Evolutionary conservation across 345 rosid genomes (phyloP).

Genomic region (Populus alba): DNA sequence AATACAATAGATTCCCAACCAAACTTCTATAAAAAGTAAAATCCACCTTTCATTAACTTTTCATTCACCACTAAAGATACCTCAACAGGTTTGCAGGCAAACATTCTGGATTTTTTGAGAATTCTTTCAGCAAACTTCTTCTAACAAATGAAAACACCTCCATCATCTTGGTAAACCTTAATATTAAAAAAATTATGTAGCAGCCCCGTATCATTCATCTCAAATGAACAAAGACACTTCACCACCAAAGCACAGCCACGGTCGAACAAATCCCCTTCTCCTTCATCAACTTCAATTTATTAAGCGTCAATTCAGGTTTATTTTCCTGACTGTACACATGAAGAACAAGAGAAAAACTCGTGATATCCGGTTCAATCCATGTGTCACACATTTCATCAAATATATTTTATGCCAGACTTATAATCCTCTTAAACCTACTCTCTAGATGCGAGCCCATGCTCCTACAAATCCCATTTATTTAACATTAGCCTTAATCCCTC

Average conservation of each 20-base stretch:
- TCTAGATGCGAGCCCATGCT: conserved; percentile 73
- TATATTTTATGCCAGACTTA: conserved; percentile 63
- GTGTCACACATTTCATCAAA: conserved; percentile 74
- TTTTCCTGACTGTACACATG: conserved; percentile 83
- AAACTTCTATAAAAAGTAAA: background rate
- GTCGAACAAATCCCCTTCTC: conserved; percentile 61
- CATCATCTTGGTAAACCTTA: no score
- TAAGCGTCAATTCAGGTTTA: conserved; percentile 65
- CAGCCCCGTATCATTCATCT: no score
- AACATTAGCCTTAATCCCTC: conserved; percentile 64
- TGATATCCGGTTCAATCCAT: conserved; percentile 79
- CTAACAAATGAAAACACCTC: no score
- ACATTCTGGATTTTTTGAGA: no score
- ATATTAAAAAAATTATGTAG: no score
- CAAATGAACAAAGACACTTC: conserved; percentile 70
- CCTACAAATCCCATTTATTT: conserved; percentile 83
- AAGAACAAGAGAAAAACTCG: conserved; percentile 70
- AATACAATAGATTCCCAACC: background rate
- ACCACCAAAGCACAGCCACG: conserved; percentile 61
- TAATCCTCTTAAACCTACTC: conserved; percentile 57
- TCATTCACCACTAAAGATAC: background rate
- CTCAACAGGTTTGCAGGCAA: no score
- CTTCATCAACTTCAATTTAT: conserved; percentile 69
- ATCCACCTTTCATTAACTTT: background rate
- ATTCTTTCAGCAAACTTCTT: no score